Percentiles rank a stretch among this genome's conserved stretches.
Evolutionary conservation across 208 protist genomes (phyloP).

Genomic region (Angomonas desouzai): DNA sequence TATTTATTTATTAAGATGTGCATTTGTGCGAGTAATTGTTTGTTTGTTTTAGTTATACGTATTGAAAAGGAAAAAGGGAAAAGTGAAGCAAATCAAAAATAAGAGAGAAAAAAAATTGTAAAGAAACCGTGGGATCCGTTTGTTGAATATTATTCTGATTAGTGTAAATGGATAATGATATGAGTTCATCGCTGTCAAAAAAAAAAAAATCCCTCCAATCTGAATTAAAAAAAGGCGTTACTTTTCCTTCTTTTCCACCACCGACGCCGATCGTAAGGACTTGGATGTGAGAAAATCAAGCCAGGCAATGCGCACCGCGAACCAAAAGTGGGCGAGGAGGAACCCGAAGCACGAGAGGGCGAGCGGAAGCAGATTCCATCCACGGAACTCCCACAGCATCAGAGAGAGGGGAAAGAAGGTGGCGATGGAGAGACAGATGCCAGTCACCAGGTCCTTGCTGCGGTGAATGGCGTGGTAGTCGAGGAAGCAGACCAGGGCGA

Average conservation of each 20-base stretch:
- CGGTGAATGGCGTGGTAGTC: constrained; percentile 51
- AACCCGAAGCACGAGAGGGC: constrained; percentile 50
- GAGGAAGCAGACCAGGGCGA: constrained; percentile 59
- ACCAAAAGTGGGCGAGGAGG: constrained; percentile 44
- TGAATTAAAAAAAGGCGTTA: neutral
- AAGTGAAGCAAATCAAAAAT: constrained; percentile 4
- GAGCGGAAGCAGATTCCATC: constrained; percentile 51
- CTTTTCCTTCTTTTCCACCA: constrained; percentile 13
- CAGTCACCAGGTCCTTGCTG: constrained; percentile 51
- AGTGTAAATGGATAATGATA: too few relatives aligned
- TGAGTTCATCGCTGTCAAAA: too few relatives aligned
- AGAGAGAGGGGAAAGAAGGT: constrained; percentile 63
- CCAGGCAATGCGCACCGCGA: constrained; percentile 35
- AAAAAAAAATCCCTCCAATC: neutral
- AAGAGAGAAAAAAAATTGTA: constrained; percentile 2
- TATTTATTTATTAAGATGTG: too few relatives aligned
- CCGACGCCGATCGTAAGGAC: neutral
- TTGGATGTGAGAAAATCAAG: constrained; percentile 30
- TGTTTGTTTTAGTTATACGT: constrained; percentile 11
- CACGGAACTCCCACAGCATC: constrained; percentile 53
- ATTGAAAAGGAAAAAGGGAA: constrained; percentile 12
- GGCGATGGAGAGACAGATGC: constrained; percentile 43
- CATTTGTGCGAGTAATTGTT: too few relatives aligned
- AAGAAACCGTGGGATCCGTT: neutral
- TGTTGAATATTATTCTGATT: too few relatives aligned